A percentile compares a stretch with the other conserved stretches of the same genome.
These are phyloP conservation scores for Schizosaccharomyces japonicus DNA, from an alignment of 805 yeast species.

Conservation along the genomic window DNA sequence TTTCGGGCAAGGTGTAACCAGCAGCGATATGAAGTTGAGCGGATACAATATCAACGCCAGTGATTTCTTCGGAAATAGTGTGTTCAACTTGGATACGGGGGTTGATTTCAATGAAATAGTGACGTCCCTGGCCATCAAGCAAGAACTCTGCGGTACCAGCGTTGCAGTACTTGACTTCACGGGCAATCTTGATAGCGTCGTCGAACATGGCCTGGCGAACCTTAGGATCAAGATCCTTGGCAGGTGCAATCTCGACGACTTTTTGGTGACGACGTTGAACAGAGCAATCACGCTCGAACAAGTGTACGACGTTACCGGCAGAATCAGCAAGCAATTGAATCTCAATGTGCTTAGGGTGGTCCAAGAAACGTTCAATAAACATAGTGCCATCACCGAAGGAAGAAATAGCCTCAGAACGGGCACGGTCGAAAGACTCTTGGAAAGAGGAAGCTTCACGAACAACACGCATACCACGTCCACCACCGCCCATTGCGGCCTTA, in stretches of 20 bases:
- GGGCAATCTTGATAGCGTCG: constrained; percentile 85
- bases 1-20: constrained; percentile 77
- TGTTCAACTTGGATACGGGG: constrained; percentile 97
- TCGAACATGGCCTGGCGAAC: constrained; percentile 81
- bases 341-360: constrained; percentile 92
- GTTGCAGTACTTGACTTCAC: constrained; percentile 69
- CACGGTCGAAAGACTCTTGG: constrained; percentile 77
- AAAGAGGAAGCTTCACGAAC: constrained; percentile 89
- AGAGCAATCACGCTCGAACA: constrained; percentile 96
- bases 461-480: constrained; percentile 99
- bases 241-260: constrained; percentile 96
- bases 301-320: constrained; percentile 82
- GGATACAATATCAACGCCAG: constrained; percentile 92
- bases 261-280: constrained; percentile 98
- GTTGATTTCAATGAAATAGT: constrained; percentile 91
- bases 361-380: constrained; percentile 84
- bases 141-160: constrained; percentile 98
- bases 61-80: constrained; percentile 94
- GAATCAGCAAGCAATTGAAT: constrained; percentile 86
- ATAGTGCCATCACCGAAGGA: constrained; percentile 98
- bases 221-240: constrained; percentile 56
- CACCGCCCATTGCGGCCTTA: constrained; percentile 98
- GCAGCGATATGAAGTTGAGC: constrained; percentile 98
- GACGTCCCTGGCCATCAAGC: constrained; percentile 81
- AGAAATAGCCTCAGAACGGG: constrained; percentile 77